Base-by-base conservation (phyloP, 148 eudicot species). In the Pharnaceum exiguum region DNA sequence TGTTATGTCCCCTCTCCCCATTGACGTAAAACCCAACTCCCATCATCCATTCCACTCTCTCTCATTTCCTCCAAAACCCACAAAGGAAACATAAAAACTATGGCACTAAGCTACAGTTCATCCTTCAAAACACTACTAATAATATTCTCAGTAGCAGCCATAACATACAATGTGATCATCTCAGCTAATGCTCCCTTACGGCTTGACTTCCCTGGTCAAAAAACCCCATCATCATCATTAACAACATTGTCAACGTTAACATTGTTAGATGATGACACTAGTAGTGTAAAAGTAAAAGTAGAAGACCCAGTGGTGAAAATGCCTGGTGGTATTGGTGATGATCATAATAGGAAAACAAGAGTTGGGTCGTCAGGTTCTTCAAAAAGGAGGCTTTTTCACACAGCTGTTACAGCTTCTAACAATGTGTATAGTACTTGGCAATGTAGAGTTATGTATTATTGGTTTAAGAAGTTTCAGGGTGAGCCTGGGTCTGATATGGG, bases 381-480 rank as follows among this genome's bases (percentile, higher is more conserved):
- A 28, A 71, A 58, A 46, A 75, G 68, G 65, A 65, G 99, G 47
- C 71, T 85, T 24, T 94, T 94, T 37, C 99, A 94, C 42, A 94
- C 99, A 8, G 95, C 99, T 1, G 91, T 94, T 0, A 94, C 99
- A 3, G 66, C 99, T n/a, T 86, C 99, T 5, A 91, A 86, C 63
- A 80, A 91, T 1, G 76, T 94, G 26, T 94, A 94, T 59, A 94
- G 80, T 55, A 82, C 91, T 10, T 94, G 99, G 99, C 99, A 94
- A 78, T 79, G 84, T 49, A 78, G 99, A 71, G 70, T 94, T 0
- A 89, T 94, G 99, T 89, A 94, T 46, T 93, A 93, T 67, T 93
- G 96, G 98, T 93, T 88, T 61, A 77, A 81, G 71, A 81, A 86
- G 63, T 76, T 81, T 62, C 75, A 70, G 55, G 55, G 42, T 36